Evolutionary conservation across 352 stramenopile species (phyloP), one percentile per base, ranked within the genome.

Genomic region (Phytophthora cryptogea): DNA sequence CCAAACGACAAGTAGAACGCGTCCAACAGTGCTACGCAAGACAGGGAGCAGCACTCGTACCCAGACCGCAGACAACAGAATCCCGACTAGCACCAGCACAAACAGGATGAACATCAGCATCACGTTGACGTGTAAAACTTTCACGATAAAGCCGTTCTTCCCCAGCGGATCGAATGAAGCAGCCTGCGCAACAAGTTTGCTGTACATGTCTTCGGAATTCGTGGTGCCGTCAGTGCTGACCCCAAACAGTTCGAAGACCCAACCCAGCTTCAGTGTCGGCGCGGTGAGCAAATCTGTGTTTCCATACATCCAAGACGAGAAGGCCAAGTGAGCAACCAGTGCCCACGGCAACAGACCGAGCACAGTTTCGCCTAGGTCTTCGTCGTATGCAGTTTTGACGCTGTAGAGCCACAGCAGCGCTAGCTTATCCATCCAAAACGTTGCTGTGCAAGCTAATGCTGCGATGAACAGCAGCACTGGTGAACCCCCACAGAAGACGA

Each of bases 241-340:
- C 0, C 64, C 64, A 13, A 89, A 61, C 1, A 74, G 35, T 4
- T 76, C 30, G 16, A 91, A 68, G 6, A 90, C 13, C 39, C 60
- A 59, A 0, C 47, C 52, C 1, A 92, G 54, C 32, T 87, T 69
- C 27, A 91, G 54, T 11, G 74, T 83, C 20, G 69, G 66, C 0
- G 84, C 70, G 33, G 86, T 73, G 49, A 94, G 70, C 20, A 94
- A 65, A 1, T 80, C 60, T 16, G 77, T 74, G 49, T 93, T 92
- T 35, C 86, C 83, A 36, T 92, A 94, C 83, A 91, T 90, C 86
- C 86, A 94, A 16, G 75, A 78, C 0, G 86, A 92, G 49, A 94
- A 92, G 3, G 30, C 80, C 33, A 94, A 49, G 44, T 94, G 86
- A 16, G 83, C 54, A 8, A 80, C 76, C 1, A 94, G 67, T 4